Evolutionary conservation across 495 filamentous ascomycete genomes (phyloP).

Genomic region (Neurospora sp.): DNA sequence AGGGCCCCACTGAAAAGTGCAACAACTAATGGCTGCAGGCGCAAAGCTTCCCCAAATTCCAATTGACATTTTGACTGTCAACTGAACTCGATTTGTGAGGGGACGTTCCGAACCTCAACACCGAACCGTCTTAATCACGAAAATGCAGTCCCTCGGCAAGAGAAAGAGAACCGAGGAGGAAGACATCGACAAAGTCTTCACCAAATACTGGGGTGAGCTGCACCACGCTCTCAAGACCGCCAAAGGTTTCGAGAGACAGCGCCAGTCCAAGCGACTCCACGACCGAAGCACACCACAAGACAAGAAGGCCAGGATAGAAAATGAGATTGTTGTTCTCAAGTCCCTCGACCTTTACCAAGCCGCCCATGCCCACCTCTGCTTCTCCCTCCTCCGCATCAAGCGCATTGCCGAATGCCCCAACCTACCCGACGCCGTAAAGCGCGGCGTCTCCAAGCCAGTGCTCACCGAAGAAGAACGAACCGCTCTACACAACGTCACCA

Average conservation of each 20-base stretch:
- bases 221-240: conserved; percentile 63
- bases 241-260: conserved; percentile 84
- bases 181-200: conserved; percentile 42
- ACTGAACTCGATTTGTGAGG: background rate
- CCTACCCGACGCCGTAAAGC: conserved; percentile 41
- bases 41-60: background rate
- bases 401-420: conserved; percentile 44
- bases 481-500: conserved; percentile 61
- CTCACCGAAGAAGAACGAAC: conserved; percentile 36
- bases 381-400: conserved; percentile 65
- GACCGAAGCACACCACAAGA: conserved; percentile 46
- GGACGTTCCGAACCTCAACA: background rate
- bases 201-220: conserved; percentile 49
- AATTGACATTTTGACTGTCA: background rate
- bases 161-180: conserved; percentile 33
- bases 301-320: conserved; percentile 48
- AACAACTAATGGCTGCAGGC: background rate
- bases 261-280: conserved; percentile 66
- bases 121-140: background rate
- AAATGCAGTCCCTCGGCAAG: conserved; percentile 29
- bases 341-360: conserved; percentile 53
- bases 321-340: conserved; percentile 68
- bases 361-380: conserved; percentile 63
- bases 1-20: background rate
- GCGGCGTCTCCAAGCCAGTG: conserved; percentile 35